These are phyloP conservation scores for Penicillium verrucosum DNA, from an alignment of 2,329 filamentous ascomycete species.

Conservation along the genomic window DNA sequence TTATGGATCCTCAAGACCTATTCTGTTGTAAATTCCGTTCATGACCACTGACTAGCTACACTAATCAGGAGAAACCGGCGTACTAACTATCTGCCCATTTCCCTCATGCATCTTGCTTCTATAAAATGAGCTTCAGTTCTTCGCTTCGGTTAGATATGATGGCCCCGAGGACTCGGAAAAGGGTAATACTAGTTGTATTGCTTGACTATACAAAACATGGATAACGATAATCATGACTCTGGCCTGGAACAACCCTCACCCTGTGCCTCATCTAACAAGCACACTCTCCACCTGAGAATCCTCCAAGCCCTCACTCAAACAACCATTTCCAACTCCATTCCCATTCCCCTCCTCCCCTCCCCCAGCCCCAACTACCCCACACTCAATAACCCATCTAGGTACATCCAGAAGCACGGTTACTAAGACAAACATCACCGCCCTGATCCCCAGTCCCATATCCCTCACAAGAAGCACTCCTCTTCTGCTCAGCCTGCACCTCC, in stretches of 20 bases:
- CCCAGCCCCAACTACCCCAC: background rate
- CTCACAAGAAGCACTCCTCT: background rate
- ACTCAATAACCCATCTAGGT: background rate
- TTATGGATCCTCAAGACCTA: background rate
- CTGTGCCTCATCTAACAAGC: background rate
- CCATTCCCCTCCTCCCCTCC: too few relatives aligned
- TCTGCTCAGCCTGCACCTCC: background rate
- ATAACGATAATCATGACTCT: background rate
- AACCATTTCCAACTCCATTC: background rate
- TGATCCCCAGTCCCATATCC: background rate
- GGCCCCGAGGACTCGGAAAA: background rate
- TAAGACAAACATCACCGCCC: slow-evolving; percentile 4
- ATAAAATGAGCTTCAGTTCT: background rate
- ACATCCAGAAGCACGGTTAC: background rate
- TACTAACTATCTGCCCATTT: background rate
- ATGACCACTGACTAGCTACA: background rate
- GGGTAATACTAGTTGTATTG: background rate
- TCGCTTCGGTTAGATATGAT: background rate
- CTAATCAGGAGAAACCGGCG: background rate
- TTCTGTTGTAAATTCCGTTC: background rate
- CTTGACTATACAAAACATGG: background rate
- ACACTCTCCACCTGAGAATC: background rate
- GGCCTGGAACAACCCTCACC: background rate
- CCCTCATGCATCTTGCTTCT: background rate
- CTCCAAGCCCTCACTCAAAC: background rate